Evolutionary conservation across 1,139 yeast genomes (phyloP).

Genomic region (Trichomonascaceae sp.): DNA sequence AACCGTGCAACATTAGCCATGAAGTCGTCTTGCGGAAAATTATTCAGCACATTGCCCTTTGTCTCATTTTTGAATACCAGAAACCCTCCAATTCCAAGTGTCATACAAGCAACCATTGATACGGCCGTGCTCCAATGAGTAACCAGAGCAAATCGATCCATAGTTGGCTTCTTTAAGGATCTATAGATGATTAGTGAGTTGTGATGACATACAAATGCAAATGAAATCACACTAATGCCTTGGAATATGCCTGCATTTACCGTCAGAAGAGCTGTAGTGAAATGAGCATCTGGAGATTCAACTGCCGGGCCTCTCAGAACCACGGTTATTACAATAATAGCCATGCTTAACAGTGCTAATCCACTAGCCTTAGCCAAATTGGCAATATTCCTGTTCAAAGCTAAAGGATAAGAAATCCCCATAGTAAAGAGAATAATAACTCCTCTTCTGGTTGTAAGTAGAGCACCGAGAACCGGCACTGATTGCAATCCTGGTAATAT

Average conservation of each 20-base stretch:
- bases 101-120: constrained; percentile 71
- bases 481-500: constrained; percentile 49
- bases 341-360: constrained; percentile 80
- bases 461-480: constrained; percentile 40
- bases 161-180: constrained; percentile 68
- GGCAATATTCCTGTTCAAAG: constrained; percentile 74
- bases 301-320: constrained; percentile 66
- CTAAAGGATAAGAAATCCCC: constrained; percentile 75
- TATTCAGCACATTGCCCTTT: constrained; percentile 81
- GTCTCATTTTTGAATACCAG: constrained; percentile 70
- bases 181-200: constrained; percentile 85
- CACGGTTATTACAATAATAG: constrained; percentile 67
- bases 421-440: constrained; percentile 65
- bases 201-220: constrained; percentile 93
- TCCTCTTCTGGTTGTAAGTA: constrained; percentile 58
- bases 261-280: constrained; percentile 46
- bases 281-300: constrained; percentile 34
- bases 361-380: constrained; percentile 85
- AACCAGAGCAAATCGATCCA: constrained; percentile 64
- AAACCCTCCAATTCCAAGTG: constrained; percentile 78
- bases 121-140: constrained; percentile 82
- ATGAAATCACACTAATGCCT: constrained; percentile 86
- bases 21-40: constrained; percentile 67
- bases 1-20: constrained; percentile 77
- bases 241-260: constrained; percentile 68